Evolutionary conservation across 768 basidiomycete genomes (phyloP).

Genomic region (Hysterangium stoloniferum): DNA sequence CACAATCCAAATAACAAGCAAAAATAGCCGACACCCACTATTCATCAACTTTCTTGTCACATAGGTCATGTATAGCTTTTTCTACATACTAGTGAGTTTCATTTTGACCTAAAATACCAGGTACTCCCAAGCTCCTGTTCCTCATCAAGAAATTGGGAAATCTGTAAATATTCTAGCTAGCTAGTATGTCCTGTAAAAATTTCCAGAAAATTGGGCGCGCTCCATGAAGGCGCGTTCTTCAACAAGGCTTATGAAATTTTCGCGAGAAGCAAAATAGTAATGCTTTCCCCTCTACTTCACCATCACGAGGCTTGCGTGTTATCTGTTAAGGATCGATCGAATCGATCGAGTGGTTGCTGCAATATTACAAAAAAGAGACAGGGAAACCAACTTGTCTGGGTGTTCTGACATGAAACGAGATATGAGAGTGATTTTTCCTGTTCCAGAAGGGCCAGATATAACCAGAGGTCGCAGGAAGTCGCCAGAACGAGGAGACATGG

Average conservation of each 20-base stretch:
- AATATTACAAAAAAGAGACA: too few species aligned
- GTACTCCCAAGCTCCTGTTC: too few species aligned
- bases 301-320: conserved; percentile 36
- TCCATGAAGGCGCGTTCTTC: conserved; percentile 36
- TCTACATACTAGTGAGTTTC: too few species aligned
- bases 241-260: conserved; percentile 31
- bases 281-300: conserved; percentile 33
- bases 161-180: too few species aligned
- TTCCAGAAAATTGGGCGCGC: conserved; percentile 38
- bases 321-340: conserved; percentile 29
- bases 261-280: conserved; percentile 37
- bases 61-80: background rate
- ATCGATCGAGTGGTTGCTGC: conserved; percentile 19
- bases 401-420: conserved; percentile 32
- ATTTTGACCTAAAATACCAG: too few species aligned
- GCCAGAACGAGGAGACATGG: too few species aligned
- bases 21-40: background rate
- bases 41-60: background rate
- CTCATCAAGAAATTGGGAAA: too few species aligned
- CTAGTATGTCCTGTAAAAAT: conserved; percentile 22
- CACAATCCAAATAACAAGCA: background rate
- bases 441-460: too few species aligned
- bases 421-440: conserved; percentile 41
- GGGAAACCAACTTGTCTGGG: conserved; percentile 35
- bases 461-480: too few species aligned